Conservation (phyloP, 805 yeast genomes). For the Yarrowia deformans region DNA sequence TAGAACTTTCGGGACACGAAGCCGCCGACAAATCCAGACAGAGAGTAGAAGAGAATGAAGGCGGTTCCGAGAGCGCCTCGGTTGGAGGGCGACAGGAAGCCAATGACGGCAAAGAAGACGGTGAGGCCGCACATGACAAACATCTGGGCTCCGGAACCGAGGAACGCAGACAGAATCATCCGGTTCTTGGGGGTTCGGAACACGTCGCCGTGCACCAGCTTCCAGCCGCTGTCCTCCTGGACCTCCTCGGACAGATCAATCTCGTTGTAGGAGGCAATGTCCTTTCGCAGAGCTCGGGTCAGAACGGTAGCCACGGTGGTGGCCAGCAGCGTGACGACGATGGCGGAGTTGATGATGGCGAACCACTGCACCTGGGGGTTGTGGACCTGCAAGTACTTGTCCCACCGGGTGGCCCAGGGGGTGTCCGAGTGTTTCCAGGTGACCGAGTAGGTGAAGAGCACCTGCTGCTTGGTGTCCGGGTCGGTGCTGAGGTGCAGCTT, state of each 20-base stretch:
- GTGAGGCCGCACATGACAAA: constrained; percentile 77
- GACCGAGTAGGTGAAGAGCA: constrained; percentile 87
- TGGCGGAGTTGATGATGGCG: constrained; percentile 83
- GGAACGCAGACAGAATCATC: constrained; percentile 75
- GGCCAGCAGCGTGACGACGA: constrained; percentile 79
- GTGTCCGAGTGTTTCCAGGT: constrained; percentile 71
- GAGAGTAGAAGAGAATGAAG: constrained; percentile 81
- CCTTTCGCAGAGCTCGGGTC: constrained; percentile 79
- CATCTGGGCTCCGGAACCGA: constrained; percentile 89
- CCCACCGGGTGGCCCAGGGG: constrained; percentile 99
- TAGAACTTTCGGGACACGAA: constrained; percentile 85
- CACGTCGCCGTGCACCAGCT: constrained; percentile 92
- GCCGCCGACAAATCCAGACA: constrained; percentile 84
- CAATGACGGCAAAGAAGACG: constrained; percentile 82
- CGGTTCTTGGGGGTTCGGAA: constrained; percentile 81
- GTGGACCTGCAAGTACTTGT: constrained; percentile 87
- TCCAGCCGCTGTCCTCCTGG: constrained; percentile 97
- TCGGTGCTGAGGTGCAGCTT: constrained; percentile 51
- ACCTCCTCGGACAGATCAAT: constrained; percentile 81
- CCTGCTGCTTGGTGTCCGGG: constrained; percentile 60
- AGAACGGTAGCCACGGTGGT: constrained; percentile 80
- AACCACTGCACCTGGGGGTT: constrained; percentile 97
- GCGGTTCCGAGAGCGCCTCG: constrained; percentile 93
- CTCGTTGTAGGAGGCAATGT: constrained; percentile 87
- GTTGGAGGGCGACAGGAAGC: constrained; percentile 90